phyloP scores from a whole-genome alignment of 176 grass and related monocot species.

The Cenchrus purpureus region DNA sequence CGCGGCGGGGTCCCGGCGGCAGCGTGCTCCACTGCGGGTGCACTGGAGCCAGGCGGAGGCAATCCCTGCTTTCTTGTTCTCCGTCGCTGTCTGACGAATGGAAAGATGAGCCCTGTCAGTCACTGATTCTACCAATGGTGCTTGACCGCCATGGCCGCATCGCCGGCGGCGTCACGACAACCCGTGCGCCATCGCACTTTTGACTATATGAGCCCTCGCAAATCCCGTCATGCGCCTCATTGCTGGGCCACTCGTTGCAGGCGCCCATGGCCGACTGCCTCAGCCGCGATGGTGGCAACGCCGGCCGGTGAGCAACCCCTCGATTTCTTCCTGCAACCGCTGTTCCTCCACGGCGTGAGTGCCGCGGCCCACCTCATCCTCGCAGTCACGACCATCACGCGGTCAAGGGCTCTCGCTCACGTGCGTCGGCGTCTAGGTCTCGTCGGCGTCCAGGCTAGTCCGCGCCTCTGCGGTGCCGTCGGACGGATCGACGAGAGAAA shows the following conservation, averaged over 20 bases:
- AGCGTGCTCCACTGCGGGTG: too few species aligned
- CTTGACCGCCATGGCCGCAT: too few species aligned
- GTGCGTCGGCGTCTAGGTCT: too few species aligned
- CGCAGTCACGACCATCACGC: slow-evolving; percentile 12
- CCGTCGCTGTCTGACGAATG: not conserved
- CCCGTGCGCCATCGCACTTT: too few species aligned
- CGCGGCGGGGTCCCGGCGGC: too few species aligned
- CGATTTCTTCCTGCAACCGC: slow-evolving; percentile 1
- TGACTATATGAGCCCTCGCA: too few species aligned
- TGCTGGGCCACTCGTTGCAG: not conserved
- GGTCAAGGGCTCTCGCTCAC: too few species aligned
- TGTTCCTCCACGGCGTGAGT: slow-evolving; percentile 26
- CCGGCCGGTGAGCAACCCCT: not conserved
- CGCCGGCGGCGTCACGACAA: too few species aligned
- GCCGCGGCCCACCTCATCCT: slow-evolving; percentile 39
- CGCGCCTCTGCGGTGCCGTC: too few species aligned
- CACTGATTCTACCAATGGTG: not conserved
- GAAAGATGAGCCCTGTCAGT: not conserved
- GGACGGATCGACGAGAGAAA: too few species aligned
- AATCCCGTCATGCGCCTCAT: not conserved
- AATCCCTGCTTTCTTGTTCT: not conserved
- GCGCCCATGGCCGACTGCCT: not conserved
- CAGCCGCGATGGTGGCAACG: slow-evolving; percentile 4
- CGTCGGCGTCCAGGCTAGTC: too few species aligned
- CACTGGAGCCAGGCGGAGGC: too few species aligned